These are phyloP conservation scores for Hypoxylon sp. DNA, from an alignment of 2,329 filamentous ascomycete genomes.

Conservation along the genomic window DNA sequence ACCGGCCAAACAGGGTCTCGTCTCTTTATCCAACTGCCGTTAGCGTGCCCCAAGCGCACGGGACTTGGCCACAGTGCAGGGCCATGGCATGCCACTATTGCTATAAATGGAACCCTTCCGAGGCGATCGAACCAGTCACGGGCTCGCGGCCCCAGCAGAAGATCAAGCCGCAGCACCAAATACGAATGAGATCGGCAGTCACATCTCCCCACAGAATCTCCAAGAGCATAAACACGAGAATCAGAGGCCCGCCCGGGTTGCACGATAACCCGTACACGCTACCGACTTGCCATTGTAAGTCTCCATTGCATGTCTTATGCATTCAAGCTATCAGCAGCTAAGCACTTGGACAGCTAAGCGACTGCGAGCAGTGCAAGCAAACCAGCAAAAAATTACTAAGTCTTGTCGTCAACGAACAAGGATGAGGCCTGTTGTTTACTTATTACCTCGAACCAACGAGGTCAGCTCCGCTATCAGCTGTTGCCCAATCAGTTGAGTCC, in stretches of 20 bases:
- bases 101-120: slow-evolving; percentile 41
- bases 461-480: slow-evolving; percentile 5
- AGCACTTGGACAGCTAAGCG: background rate
- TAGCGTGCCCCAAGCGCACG: slow-evolving; percentile 40
- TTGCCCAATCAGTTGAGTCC: slow-evolving; percentile 20
- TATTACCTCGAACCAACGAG: slow-evolving; percentile 25
- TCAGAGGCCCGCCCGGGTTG: slow-evolving; percentile 35
- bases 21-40: slow-evolving; percentile 37
- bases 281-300: slow-evolving; percentile 31
- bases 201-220: slow-evolving; percentile 36
- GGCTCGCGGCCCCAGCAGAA: slow-evolving; percentile 29
- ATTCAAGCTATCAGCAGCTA: slow-evolving; percentile 11
- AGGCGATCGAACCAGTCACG: slow-evolving; percentile 39
- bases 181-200: slow-evolving; percentile 44
- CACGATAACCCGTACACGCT: slow-evolving; percentile 28
- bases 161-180: slow-evolving; percentile 43
- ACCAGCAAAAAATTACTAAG: slow-evolving; percentile 15
- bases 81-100: slow-evolving; percentile 30
- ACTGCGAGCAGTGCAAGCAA: slow-evolving; percentile 7
- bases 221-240: slow-evolving; percentile 41
- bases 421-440: slow-evolving; percentile 25
- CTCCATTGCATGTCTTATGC: slow-evolving; percentile 29
- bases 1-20: background rate
- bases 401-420: slow-evolving; percentile 33
- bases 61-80: slow-evolving; percentile 24